These are phyloP conservation scores for Leccinum subrobustum DNA, from an alignment of 1,284 basidiomycete species.

Conservation along the genomic window DNA sequence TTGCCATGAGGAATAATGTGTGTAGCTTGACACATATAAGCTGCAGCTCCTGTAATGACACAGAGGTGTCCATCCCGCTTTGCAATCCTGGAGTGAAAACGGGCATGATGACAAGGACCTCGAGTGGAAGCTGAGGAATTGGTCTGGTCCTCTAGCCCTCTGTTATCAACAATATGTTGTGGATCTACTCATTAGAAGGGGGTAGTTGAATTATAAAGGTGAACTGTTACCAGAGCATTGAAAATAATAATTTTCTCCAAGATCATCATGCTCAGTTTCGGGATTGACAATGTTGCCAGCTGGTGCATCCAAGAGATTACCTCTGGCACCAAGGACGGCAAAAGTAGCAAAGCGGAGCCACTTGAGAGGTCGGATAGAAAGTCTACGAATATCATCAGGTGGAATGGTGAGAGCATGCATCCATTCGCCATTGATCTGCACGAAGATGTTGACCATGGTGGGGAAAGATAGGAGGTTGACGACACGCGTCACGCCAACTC, in stretches of 20 bases:
- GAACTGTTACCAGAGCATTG: background rate
- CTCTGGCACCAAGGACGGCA: background rate
- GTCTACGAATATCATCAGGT: background rate
- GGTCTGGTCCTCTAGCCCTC: background rate
- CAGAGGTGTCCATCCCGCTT: background rate
- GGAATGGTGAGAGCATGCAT: background rate
- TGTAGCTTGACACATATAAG: background rate
- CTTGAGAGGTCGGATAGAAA: background rate
- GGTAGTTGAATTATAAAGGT: background rate
- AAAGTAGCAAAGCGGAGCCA: background rate
- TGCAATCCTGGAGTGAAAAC: background rate
- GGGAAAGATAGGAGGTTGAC: background rate
- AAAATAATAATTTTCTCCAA: background rate
- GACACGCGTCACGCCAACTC: too few relatives aligned
- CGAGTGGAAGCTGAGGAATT: background rate
- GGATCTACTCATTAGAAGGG: background rate
- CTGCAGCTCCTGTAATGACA: background rate
- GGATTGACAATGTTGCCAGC: background rate
- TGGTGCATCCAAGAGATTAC: background rate
- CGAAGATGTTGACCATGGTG: background rate
- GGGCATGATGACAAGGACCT: background rate
- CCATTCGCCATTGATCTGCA: background rate
- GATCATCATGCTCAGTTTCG: background rate
- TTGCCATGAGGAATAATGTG: background rate
- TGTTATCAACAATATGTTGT: background rate